Conservation (phyloP, 140 eudicot species). For the Erigeron philadelphicus region DNA sequence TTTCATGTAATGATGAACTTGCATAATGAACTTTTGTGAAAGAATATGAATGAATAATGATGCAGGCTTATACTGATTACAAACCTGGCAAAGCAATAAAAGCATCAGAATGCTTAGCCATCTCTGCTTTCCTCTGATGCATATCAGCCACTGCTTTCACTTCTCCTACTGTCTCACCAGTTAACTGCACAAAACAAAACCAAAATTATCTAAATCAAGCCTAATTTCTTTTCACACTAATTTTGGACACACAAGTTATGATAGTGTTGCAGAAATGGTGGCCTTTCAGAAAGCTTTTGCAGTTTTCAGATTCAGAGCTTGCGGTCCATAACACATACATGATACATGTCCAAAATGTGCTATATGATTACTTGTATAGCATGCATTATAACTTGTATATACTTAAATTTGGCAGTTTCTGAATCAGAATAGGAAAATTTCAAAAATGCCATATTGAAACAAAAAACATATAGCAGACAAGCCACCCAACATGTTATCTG, state of each 20-base stretch:
- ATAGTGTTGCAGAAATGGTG: constrained; percentile 24
- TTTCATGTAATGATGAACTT: constrained; percentile 19
- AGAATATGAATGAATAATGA: constrained; percentile 10
- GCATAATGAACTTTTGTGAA: constrained; percentile 25
- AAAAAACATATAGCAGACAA: constrained; percentile 33
- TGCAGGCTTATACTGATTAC: constrained; percentile 26
- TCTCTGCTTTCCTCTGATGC: constrained; percentile 99
- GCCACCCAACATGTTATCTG: constrained; percentile 37
- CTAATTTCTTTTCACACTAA: not conserved
- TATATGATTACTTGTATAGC: constrained; percentile 26
- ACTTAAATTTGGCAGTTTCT: constrained; percentile 20
- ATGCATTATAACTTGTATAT: constrained; percentile 24
- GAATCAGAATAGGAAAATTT: constrained; percentile 22
- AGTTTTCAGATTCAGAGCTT: constrained; percentile 23
- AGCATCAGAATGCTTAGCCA: constrained; percentile 96
- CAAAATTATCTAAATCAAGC: not conserved
- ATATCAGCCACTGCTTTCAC: constrained; percentile 97
- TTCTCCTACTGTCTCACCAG: constrained; percentile 95
- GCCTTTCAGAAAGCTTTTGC: constrained; percentile 22
- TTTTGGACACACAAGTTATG: constrained; percentile 17
- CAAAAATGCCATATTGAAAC: constrained; percentile 23
- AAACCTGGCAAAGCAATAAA: constrained; percentile 94
- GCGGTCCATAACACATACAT: constrained; percentile 16
- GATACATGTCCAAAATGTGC: constrained; percentile 22
- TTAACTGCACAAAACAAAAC: constrained; percentile 53